These are phyloP conservation scores for Acacia acuminata DNA, from an alignment of 306 rosid genomes.

Conservation along the genomic window DNA sequence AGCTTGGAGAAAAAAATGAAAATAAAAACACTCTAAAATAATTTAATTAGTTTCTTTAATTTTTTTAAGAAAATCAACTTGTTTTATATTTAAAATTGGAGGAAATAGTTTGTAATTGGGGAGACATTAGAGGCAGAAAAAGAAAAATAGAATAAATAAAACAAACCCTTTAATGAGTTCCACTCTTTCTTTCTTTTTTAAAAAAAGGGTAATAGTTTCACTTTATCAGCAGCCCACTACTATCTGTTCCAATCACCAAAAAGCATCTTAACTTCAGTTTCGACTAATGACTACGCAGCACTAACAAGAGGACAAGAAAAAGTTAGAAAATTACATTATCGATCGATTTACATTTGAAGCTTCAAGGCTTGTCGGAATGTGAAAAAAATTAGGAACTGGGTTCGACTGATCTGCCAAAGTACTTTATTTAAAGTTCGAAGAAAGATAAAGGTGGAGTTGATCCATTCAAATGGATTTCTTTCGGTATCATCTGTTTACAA, in stretches of 20 bases:
- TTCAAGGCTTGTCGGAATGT: conserved; percentile 25
- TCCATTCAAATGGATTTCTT: neutral
- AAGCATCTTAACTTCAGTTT: neutral
- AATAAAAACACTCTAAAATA: no score
- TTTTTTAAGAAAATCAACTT: no score
- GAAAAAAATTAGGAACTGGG: neutral
- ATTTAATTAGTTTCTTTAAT: no score
- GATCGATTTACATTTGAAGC: conserved; percentile 15
- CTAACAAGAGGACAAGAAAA: neutral
- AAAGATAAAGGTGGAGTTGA: neutral
- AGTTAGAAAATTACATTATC: conserved; percentile 15
- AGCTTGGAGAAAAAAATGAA: no score
- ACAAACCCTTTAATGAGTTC: no score
- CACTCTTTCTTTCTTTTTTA: no score
- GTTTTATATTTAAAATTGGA: no score
- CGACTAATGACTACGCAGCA: neutral
- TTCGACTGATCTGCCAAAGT: neutral
- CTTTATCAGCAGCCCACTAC: neutral
- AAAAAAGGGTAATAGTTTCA: neutral
- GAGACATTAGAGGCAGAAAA: neutral
- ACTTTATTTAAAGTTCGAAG: neutral
- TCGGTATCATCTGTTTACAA: neutral
- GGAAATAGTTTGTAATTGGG: neutral
- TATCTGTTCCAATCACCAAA: neutral
- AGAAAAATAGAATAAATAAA: no score